Percentiles rank a stretch among this genome's conserved stretches.
Evolutionary conservation across 371 early-diverging fungal species (phyloP).

Genomic region (Rhizopus arrhizus): DNA sequence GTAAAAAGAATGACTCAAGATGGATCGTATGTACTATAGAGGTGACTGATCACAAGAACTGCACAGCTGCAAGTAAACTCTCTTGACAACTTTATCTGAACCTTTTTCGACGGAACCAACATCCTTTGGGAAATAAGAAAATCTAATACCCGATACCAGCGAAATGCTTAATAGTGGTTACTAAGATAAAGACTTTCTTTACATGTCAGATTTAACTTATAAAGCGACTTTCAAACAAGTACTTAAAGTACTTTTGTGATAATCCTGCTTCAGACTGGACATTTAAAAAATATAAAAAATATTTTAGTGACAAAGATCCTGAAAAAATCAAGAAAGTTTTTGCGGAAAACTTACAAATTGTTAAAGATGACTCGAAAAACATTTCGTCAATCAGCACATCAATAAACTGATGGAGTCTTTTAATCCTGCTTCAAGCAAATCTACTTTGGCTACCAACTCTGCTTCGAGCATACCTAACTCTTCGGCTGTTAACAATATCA

Average conservation of each 20-base stretch:
- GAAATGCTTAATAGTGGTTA: too few species aligned
- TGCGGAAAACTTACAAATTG: constrained; percentile 14
- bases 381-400: constrained; percentile 19
- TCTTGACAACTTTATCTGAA: neutral
- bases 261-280: constrained; percentile 19
- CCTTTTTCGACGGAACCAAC: constrained; percentile 2
- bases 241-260: constrained; percentile 19
- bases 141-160: too few species aligned
- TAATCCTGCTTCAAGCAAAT: too few species aligned
- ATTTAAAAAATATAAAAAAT: constrained; percentile 14
- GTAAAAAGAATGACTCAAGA: too few species aligned
- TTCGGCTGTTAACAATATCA: too few species aligned
- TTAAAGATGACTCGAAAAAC: constrained; percentile 15
- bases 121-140: constrained; percentile 6
- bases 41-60: too few species aligned
- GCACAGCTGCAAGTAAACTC: too few species aligned
- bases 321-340: constrained; percentile 8
- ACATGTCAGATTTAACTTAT: constrained; percentile 19
- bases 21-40: too few species aligned
- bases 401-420: constrained; percentile 9
- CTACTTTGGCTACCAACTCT: too few species aligned
- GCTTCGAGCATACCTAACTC: too few species aligned
- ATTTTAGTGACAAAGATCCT: constrained; percentile 16
- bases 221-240: constrained; percentile 19
- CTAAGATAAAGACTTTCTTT: constrained; percentile 9